These are phyloP conservation scores for Metschnikowia hibisci DNA, from an alignment of 805 yeast species.

Conservation along the genomic window DNA sequence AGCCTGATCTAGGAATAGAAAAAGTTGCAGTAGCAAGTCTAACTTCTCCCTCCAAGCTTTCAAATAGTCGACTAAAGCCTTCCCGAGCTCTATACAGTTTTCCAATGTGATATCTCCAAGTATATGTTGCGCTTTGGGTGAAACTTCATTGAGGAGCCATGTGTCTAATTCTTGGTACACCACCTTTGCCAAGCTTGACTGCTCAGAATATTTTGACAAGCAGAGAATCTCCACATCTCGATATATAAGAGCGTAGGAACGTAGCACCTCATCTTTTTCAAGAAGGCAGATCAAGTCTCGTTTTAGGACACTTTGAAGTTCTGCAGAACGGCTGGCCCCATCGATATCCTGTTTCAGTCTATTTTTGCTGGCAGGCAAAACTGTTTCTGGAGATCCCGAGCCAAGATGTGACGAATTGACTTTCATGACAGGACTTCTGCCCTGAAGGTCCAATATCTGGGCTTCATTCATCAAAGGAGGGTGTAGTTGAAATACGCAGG, in stretches of 20 bases:
- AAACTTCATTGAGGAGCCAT: slow-evolving; percentile 12
- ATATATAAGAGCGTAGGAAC: slow-evolving; percentile 15
- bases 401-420: slow-evolving; percentile 11
- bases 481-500: background rate
- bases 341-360: slow-evolving; percentile 8
- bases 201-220: slow-evolving; percentile 30
- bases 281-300: slow-evolving; percentile 2
- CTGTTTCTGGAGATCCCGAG: slow-evolving; percentile 8
- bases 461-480: slow-evolving; percentile 3
- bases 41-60: slow-evolving; percentile 25
- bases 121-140: slow-evolving; percentile 8
- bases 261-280: background rate
- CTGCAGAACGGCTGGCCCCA: slow-evolving; percentile 1
- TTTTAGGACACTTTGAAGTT: slow-evolving; percentile 2
- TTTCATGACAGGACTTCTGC: background rate
- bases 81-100: background rate
- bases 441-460: slow-evolving; percentile 8
- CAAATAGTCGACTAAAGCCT: slow-evolving; percentile 16
- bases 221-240: slow-evolving; percentile 31
- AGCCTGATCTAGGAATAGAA: slow-evolving; percentile 33
- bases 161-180: slow-evolving; percentile 19
- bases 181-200: slow-evolving; percentile 24
- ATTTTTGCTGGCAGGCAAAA: slow-evolving; percentile 4
- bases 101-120: background rate
- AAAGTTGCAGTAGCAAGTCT: slow-evolving; percentile 25